A percentile compares a stretch with the other conserved stretches of the same genome.
These are phyloP conservation scores for Zasmidium citrigriseum DNA, from an alignment of 2,329 filamentous ascomycete species.

Conservation along the genomic window DNA sequence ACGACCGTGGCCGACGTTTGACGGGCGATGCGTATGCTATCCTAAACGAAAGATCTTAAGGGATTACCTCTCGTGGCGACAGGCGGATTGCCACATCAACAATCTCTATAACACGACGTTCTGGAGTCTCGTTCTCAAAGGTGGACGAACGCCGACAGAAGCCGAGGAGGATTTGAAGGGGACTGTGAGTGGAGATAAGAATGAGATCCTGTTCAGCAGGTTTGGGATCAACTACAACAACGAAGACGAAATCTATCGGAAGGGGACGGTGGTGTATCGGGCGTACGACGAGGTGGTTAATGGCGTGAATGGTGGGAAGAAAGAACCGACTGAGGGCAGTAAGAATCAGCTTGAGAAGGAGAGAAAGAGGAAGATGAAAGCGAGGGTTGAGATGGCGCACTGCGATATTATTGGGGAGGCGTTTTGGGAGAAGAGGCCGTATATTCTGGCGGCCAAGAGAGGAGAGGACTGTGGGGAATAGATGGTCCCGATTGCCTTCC, in stretches of 20 bases:
- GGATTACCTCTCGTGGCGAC: conserved; percentile 96
- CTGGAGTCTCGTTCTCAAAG: conserved; percentile 81
- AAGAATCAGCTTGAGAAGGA: conserved; percentile 84
- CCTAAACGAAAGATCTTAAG: conserved; percentile 78
- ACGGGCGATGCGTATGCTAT: conserved; percentile 88
- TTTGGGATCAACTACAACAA: conserved; percentile 98
- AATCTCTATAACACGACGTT: conserved; percentile 98
- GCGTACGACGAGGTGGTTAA: conserved; percentile 36
- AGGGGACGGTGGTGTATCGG: conserved; percentile 86
- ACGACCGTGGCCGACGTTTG: conserved; percentile 81
- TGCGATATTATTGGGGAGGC: conserved; percentile 93
- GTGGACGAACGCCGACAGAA: conserved; percentile 69
- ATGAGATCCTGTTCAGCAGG: conserved; percentile 87
- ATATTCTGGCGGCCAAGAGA: conserved; percentile 51
- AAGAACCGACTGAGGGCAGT: conserved; percentile 15
- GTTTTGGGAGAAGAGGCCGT: conserved; percentile 87
- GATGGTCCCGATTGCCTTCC: too few relatives aligned
- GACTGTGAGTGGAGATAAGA: conserved; percentile 83
- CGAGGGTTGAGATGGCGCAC: conserved; percentile 78
- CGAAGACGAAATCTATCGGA: conserved; percentile 87
- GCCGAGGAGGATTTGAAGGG: conserved; percentile 82
- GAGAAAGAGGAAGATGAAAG: conserved; percentile 77
- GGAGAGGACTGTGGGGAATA: conserved; percentile 3
- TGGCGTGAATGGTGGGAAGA: background rate
- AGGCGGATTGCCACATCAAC: conserved; percentile 97